Evolutionary conservation across 345 rosid species (phyloP).

Genomic region (Cardamine occulta): DNA sequence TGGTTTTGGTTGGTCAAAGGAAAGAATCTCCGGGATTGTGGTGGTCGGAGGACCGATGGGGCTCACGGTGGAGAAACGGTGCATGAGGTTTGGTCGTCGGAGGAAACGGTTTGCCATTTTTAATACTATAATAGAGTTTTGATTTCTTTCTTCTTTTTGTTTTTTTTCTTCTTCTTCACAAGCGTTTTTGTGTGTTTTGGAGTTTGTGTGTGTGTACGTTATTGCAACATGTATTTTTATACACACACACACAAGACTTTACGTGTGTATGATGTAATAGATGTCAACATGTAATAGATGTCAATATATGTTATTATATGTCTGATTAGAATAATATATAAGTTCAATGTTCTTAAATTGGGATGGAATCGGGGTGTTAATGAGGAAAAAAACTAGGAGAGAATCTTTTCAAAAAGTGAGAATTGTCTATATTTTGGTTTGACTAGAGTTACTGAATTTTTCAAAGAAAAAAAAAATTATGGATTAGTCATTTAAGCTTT

Average conservation of each 20-base stretch:
- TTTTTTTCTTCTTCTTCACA: conserved; percentile 1
- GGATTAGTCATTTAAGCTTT: conserved; percentile 13
- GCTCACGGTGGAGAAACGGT: conserved; percentile 45
- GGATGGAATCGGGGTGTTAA: neutral
- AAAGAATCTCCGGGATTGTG: conserved; percentile 33
- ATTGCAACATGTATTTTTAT: conserved; percentile 29
- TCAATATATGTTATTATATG: neutral
- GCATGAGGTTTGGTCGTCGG: conserved; percentile 48
- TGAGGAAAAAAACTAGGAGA: neutral
- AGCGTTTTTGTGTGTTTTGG: conserved; percentile 26
- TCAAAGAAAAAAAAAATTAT: neutral
- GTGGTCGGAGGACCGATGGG: conserved; percentile 51
- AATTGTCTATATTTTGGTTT: conserved; percentile 25
- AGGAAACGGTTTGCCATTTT: conserved; percentile 52
- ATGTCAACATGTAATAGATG: neutral
- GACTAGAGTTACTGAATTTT: conserved; percentile 13
- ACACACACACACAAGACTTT: conserved; percentile 4
- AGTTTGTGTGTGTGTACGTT: neutral
- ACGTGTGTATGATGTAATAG: neutral
- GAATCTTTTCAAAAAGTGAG: conserved; percentile 19
- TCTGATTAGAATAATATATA: neutral
- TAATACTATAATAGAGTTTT: conserved; percentile 4
- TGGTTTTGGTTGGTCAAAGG: conserved; percentile 41
- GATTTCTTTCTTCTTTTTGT: conserved; percentile 5
- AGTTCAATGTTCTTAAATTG: neutral